phyloP scores from a whole-genome alignment of 2,329 filamentous ascomycete species.

The Calonectria pseudoreteaudii region DNA sequence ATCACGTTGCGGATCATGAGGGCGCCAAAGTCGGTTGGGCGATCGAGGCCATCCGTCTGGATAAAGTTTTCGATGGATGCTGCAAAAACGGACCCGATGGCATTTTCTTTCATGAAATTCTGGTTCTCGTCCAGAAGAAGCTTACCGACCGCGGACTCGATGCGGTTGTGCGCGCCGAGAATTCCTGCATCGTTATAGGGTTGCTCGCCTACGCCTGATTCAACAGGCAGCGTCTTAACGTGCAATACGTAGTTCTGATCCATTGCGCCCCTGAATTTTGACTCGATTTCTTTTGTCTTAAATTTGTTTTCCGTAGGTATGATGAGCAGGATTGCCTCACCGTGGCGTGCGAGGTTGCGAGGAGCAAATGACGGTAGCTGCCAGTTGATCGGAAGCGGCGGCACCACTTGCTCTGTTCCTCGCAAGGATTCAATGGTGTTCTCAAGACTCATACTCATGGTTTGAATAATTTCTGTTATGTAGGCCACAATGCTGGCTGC shows the following conservation, averaged over 20 bases:
- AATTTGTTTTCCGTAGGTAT: conserved; percentile 6
- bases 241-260: not conserved
- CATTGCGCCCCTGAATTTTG: not conserved
- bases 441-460: not conserved
- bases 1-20: conserved; percentile 4
- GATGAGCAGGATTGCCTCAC: not conserved
- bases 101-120: not conserved
- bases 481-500: not conserved
- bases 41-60: not conserved
- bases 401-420: not conserved
- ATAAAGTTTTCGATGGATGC: conserved; percentile 18
- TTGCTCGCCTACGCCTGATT: conserved; percentile 11
- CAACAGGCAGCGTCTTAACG: not conserved
- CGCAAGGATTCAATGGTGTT: not conserved
- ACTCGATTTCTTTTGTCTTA: not conserved
- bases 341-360: not conserved
- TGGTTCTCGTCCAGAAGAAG: not conserved
- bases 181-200: conserved; percentile 10
- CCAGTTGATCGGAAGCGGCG: not conserved
- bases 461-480: not conserved
- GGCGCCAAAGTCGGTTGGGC: conserved; percentile 1
- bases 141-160: not conserved
- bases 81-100: not conserved
- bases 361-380: not conserved
- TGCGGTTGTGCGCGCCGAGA: not conserved